phyloP scores from a whole-genome alignment of 371 early-diverging fungal genomes.

The Mucor indicus region DNA sequence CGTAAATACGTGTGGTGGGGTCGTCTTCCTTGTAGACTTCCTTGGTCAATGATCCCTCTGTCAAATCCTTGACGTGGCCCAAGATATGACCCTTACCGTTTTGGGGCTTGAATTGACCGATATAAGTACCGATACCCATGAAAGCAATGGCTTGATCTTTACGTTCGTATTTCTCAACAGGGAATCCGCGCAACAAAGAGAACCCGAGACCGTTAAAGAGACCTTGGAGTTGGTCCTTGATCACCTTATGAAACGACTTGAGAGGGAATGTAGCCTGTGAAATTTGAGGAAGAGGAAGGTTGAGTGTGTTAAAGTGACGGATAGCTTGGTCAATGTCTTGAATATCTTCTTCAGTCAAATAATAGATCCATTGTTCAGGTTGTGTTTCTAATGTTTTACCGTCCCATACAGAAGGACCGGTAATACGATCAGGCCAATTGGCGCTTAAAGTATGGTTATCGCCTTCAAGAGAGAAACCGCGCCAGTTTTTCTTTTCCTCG shows the following conservation, averaged over 20 bases:
- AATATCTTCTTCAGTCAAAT: slow-evolving; percentile 34
- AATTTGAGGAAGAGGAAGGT: slow-evolving; percentile 30
- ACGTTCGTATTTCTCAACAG: slow-evolving; percentile 30
- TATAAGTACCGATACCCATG: slow-evolving; percentile 46
- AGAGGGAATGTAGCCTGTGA: slow-evolving; percentile 28
- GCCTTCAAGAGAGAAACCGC: slow-evolving; percentile 7
- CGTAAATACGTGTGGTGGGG: slow-evolving; percentile 47
- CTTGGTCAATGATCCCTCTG: slow-evolving; percentile 37
- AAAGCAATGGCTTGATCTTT: slow-evolving; percentile 38
- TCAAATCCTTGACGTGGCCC: slow-evolving; percentile 45
- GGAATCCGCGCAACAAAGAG: slow-evolving; percentile 38
- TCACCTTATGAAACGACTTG: slow-evolving; percentile 22
- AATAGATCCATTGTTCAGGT: slow-evolving; percentile 40
- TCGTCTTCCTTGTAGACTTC: slow-evolving; percentile 31
- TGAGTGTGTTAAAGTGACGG: slow-evolving; percentile 25
- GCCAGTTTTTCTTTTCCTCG: slow-evolving; percentile 5
- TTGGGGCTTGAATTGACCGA: slow-evolving; percentile 38
- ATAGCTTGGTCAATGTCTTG: slow-evolving; percentile 35
- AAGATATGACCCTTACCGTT: slow-evolving; percentile 43
- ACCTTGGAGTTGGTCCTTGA: slow-evolving; percentile 19
- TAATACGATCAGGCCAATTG: slow-evolving; percentile 34
- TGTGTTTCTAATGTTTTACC: slow-evolving; percentile 36
- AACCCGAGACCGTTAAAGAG: slow-evolving; percentile 39
- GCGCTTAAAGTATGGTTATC: slow-evolving; percentile 14
- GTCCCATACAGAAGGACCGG: slow-evolving; percentile 39